Conservation (phyloP, 2,329 filamentous ascomycete genomes). For the Trichophyton verrucosum region DNA sequence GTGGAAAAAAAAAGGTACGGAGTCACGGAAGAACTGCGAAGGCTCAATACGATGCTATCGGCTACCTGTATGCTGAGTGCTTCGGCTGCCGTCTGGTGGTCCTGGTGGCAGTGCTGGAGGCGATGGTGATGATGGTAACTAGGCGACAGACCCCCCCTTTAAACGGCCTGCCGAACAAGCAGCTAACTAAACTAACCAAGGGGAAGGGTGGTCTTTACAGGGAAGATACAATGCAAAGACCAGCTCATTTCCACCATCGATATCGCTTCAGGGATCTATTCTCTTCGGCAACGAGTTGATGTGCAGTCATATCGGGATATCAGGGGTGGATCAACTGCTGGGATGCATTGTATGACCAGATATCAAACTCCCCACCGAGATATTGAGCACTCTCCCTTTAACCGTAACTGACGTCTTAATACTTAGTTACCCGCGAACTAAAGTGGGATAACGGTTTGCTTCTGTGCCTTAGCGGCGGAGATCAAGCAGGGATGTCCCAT, state of each 20-base stretch:
- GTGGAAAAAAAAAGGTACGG: background rate
- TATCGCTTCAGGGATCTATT: background rate
- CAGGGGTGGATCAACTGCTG: background rate
- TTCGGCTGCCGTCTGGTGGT: background rate
- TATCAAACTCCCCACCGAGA: too few relatives aligned
- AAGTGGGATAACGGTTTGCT: background rate
- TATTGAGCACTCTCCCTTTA: background rate
- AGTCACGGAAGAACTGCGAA: background rate
- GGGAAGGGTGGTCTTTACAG: background rate
- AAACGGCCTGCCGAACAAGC: background rate
- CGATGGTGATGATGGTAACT: background rate
- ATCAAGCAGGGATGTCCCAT: background rate
- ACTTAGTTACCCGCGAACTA: background rate
- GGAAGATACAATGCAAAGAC: background rate
- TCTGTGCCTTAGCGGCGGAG: background rate
- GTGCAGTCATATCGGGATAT: background rate
- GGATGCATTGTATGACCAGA: background rate
- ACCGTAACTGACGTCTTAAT: background rate
- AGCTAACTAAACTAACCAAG: background rate
- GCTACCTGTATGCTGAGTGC: too few relatives aligned
- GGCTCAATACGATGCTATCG: too few relatives aligned
- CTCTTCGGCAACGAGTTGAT: background rate
- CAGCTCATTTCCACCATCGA: background rate
- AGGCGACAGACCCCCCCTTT: background rate
- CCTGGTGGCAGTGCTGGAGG: background rate